These are phyloP conservation scores for Rhodotorula sp. DNA, from an alignment of 1,284 basidiomycete genomes.

Conservation along the genomic window DNA sequence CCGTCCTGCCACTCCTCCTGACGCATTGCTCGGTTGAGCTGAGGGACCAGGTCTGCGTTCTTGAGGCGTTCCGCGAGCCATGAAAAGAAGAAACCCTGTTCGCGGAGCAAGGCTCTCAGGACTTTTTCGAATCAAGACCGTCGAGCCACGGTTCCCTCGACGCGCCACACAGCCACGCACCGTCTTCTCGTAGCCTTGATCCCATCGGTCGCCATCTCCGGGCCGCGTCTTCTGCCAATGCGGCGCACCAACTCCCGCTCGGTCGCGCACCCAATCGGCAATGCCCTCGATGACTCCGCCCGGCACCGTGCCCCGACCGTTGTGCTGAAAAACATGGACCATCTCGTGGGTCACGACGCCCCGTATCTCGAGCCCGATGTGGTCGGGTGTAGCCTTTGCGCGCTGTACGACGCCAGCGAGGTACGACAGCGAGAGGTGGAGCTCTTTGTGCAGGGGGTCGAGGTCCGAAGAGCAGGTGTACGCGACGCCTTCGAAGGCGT, in stretches of 20 bases:
- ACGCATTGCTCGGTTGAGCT: slow-evolving; percentile 26
- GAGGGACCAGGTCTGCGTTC: slow-evolving; percentile 25
- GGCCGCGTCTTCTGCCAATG: slow-evolving; percentile 33
- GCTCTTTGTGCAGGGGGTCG: slow-evolving; percentile 41
- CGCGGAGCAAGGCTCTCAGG: too few species aligned
- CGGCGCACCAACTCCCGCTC: slow-evolving; percentile 21
- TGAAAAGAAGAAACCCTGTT: slow-evolving; percentile 33
- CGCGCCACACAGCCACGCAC: slow-evolving; percentile 2
- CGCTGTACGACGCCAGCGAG: slow-evolving; percentile 9
- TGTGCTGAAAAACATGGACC: slow-evolving; percentile 39
- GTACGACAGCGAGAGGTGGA: slow-evolving; percentile 35
- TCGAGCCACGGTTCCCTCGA: too few species aligned
- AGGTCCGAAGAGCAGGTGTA: slow-evolving; percentile 28
- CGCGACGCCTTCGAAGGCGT: slow-evolving; percentile 37
- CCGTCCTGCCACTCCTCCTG: slow-evolving; percentile 24
- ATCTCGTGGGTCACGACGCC: slow-evolving; percentile 41
- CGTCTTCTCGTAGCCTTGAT: slow-evolving; percentile 35
- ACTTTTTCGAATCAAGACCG: neutral
- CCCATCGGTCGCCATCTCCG: slow-evolving; percentile 21
- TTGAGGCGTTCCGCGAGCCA: slow-evolving; percentile 17
- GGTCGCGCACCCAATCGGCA: slow-evolving; percentile 41
- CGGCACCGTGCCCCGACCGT: slow-evolving; percentile 19
- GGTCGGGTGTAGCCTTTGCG: neutral
- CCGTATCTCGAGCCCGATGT: slow-evolving; percentile 20
- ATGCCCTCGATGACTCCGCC: slow-evolving; percentile 42